Evolutionary conservation across 139 green algal species (phyloP).

Genomic region (Coelastrella sp.): DNA sequence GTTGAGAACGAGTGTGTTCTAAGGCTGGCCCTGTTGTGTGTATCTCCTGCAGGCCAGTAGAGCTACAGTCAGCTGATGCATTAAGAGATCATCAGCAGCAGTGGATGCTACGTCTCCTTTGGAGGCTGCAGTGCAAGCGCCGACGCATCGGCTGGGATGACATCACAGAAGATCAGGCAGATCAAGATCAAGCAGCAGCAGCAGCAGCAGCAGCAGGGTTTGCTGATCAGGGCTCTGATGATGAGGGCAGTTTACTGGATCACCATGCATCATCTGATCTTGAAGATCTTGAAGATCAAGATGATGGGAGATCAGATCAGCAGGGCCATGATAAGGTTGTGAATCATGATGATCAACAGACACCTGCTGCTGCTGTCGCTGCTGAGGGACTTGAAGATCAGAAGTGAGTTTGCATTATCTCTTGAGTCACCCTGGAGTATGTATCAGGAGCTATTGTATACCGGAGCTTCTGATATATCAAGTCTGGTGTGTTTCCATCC

Average conservation of each 20-base stretch:
- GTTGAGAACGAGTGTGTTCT: too few species aligned
- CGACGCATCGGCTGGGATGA: background rate
- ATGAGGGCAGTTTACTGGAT: too few species aligned
- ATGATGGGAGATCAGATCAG: too few species aligned
- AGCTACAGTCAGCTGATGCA: background rate
- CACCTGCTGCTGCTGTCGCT: too few species aligned
- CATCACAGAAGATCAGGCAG: background rate
- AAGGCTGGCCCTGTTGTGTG: background rate
- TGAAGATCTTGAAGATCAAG: background rate
- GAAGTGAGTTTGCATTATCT: too few species aligned
- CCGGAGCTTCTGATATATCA: too few species aligned
- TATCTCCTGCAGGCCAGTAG: background rate
- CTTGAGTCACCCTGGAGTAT: too few species aligned
- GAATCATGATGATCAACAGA: too few species aligned
- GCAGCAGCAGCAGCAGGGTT: background rate
- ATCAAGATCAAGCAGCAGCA: background rate
- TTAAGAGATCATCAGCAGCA: background rate
- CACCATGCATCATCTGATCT: background rate
- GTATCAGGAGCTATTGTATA: too few species aligned
- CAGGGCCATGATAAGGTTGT: too few species aligned
- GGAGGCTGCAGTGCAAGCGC: background rate
- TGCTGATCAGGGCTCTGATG: background rate
- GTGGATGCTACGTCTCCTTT: background rate
- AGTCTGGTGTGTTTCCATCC: too few species aligned
- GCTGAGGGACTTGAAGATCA: too few species aligned